Conservation (phyloP, 805 yeast genomes). For the Candida succiphila region DNA sequence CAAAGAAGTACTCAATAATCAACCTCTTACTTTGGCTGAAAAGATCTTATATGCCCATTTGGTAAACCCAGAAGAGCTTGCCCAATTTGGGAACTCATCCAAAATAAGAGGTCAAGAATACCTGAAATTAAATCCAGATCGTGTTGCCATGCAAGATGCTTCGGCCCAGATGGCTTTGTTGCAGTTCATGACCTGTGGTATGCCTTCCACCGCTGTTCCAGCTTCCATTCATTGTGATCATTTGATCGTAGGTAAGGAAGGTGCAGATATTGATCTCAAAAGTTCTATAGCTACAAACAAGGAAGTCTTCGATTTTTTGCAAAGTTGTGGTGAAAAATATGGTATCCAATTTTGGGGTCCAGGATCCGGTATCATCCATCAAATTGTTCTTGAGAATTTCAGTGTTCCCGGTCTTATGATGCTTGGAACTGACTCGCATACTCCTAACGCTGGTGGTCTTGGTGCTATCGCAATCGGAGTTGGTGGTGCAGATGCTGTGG, state of each 20-base stretch:
- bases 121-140: slow-evolving; percentile 90
- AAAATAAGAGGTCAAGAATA: slow-evolving; percentile 77
- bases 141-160: slow-evolving; percentile 99
- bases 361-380: slow-evolving; percentile 97
- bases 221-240: slow-evolving; percentile 97
- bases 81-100: slow-evolving; percentile 34
- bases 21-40: slow-evolving; percentile 90
- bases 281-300: slow-evolving; percentile 83
- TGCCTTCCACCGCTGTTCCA: slow-evolving; percentile 87
- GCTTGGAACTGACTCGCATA: slow-evolving; percentile 95
- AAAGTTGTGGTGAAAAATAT: slow-evolving; percentile 86
- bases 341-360: slow-evolving; percentile 99
- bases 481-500: slow-evolving; percentile 99
- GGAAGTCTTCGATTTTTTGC: slow-evolving; percentile 89
- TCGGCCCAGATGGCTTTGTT: slow-evolving; percentile 97
- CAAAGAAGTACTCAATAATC: slow-evolving; percentile 19
- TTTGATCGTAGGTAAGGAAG: slow-evolving; percentile 90
- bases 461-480: slow-evolving; percentile 98
- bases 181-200: slow-evolving; percentile 94
- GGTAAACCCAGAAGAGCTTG: slow-evolving; percentile 85
- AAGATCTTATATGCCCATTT: slow-evolving; percentile 91
- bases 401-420: slow-evolving; percentile 96
- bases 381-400: slow-evolving; percentile 91
- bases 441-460: slow-evolving; percentile 97
- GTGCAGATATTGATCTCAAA: slow-evolving; percentile 77